Evolutionary conservation across 352 stramenopile species (phyloP), one percentile per base, ranked within the genome.

Genomic region (Elongisporangium senticosum): DNA sequence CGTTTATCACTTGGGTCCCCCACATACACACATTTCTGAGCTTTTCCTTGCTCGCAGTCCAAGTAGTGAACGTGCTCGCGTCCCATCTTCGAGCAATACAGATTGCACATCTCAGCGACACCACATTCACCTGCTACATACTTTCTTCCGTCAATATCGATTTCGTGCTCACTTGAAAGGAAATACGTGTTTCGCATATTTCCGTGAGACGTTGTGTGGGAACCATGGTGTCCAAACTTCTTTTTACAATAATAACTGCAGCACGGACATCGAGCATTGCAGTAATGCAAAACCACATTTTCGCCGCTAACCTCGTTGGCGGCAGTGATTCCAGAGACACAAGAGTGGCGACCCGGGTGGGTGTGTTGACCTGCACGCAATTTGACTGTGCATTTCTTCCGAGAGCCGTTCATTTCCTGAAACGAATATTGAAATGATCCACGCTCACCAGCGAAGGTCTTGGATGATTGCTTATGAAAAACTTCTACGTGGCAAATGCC

Each of bases 161-260:
- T 82, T 8, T 87, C 69, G 3, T 74, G 52, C 0, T 68, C 57
- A 24, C 90, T 77, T 1, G 78, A 78, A 3, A 84, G 47, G 49
- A 92, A 94, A 51, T 74, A 78, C 28, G 77, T 92, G 61, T 90
- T 88, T 14, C 77, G 67, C 84, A 92, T 94, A 64, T 94, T 94
- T 26, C 82, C 84, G 14, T 92, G 84, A 0, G 77, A 79, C 2
- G 84, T 91, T 21, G 70, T 71, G 60, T 93, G 82, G 7, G 68
- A 22, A 0, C 73, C 79, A 6, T 58, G 61, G 55, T 93, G 79
- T 0, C 77, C 76, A 47, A 62, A 71, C 37, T 77, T 72, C 49
- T 88, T 87, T 4, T 77, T 71, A 64, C 84, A 93, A 49, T 85
- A 89, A 56, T 93, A 90, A 56, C 71, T 82, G 61, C 82, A 93